A percentile compares a stretch with the other conserved stretches of the same genome.
Evolutionary conservation across 441 rosid genomes (phyloP).

Genomic region (Gossypium lobatum): DNA sequence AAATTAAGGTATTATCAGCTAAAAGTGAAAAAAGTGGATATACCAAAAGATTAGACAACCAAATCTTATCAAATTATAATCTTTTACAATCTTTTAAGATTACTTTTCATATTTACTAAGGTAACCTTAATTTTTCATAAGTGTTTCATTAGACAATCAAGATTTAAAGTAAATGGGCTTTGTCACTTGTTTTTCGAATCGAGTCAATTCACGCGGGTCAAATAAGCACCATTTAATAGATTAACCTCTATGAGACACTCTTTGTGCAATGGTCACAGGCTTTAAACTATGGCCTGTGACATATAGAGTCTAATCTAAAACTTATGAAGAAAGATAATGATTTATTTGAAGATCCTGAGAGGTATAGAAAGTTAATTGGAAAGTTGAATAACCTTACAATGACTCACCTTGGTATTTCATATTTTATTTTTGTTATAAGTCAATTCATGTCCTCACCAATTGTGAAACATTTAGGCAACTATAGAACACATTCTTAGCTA

Average conservation of each 20-base stretch:
- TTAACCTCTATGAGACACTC: too few relatives aligned
- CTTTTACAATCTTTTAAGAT: not conserved
- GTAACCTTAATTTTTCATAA: too few relatives aligned
- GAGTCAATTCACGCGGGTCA: not conserved
- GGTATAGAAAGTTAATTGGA: not conserved
- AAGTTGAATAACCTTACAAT: too few relatives aligned
- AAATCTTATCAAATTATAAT: not conserved
- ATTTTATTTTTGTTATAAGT: not conserved
- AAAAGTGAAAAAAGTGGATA: not conserved
- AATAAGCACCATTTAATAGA: too few relatives aligned
- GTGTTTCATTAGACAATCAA: not conserved
- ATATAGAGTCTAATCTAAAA: too few relatives aligned
- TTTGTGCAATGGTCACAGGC: too few relatives aligned
- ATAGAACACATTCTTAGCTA: not conserved
- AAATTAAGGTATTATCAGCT: too few relatives aligned
- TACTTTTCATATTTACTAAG: not conserved
- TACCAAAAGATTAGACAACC: not conserved
- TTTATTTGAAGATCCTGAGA: not conserved
- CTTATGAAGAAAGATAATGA: not conserved
- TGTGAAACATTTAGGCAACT: not conserved
- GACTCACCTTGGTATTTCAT: not conserved
- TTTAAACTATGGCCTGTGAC: not conserved
- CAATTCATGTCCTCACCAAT: not conserved
- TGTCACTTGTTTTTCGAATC: not conserved
- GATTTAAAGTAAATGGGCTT: not conserved